Conservation (phyloP, 2,329 filamentous ascomycete genomes). For the Gaeumannomyces tritici region DNA sequence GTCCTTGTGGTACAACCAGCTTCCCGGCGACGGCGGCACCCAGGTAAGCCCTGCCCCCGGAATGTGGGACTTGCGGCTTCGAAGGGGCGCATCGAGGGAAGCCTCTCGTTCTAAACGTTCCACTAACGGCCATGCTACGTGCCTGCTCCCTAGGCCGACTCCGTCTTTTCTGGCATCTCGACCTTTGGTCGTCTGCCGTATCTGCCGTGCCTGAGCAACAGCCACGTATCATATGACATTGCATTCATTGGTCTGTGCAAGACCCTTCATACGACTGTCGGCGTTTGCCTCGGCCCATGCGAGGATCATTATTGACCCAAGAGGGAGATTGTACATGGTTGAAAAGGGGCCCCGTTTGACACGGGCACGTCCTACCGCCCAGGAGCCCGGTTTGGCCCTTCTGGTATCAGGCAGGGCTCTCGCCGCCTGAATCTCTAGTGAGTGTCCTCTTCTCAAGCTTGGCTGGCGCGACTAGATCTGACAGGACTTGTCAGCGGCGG, state of each 20-base stretch:
- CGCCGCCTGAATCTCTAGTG: conserved; percentile 82
- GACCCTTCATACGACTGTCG: not conserved
- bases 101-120: not conserved
- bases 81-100: not conserved
- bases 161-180: conserved; percentile 79
- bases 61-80: not conserved
- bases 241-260: conserved; percentile 61
- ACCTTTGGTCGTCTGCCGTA: conserved; percentile 77
- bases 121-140: conserved; percentile 1
- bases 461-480: not conserved
- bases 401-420: conserved; percentile 78
- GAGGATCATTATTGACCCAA: not conserved
- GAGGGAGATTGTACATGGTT: not conserved
- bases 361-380: conserved; percentile 79
- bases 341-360: conserved; percentile 69
- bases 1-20: conserved; percentile 70
- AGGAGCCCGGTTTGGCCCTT: conserved; percentile 75
- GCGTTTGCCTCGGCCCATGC: not conserved
- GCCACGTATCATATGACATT: conserved; percentile 68
- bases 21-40: conserved; percentile 76
- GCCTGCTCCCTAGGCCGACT: conserved; percentile 54
- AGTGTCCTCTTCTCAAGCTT: conserved; percentile 16
- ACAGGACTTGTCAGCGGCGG: conserved; percentile 51
- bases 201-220: conserved; percentile 62
- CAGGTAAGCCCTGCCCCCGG: conserved; percentile 43